phyloP scores from a whole-genome alignment of 169 alveolate species.

The Plasmodium vinckei region DNA sequence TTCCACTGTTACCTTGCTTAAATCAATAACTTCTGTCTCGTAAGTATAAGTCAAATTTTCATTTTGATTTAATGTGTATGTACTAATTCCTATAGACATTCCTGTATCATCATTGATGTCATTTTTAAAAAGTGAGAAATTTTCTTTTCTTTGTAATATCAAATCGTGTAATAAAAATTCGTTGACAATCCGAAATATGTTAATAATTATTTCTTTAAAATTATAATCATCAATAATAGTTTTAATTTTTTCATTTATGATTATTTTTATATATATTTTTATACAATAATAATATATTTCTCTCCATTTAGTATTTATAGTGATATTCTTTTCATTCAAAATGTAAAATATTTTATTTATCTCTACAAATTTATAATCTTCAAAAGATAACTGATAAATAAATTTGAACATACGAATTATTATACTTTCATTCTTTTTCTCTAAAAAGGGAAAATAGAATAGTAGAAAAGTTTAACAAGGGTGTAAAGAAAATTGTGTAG shows the following conservation, averaged over 20 bases:
- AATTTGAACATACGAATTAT: constrained; percentile 34
- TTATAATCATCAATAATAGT: constrained; percentile 27
- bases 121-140: not conserved
- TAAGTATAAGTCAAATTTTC: not conserved
- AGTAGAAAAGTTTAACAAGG: not conserved
- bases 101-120: not conserved
- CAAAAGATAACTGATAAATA: constrained; percentile 45
- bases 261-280: constrained; percentile 52
- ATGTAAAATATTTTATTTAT: constrained; percentile 65
- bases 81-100: no score
- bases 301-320: constrained; percentile 53
- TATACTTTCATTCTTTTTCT: constrained; percentile 38
- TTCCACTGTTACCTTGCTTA: constrained; percentile 48
- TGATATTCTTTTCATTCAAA: constrained; percentile 30
- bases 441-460: constrained; percentile 9
- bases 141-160: constrained; percentile 25
- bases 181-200: constrained; percentile 40
- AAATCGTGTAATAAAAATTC: constrained; percentile 26
- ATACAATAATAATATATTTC: constrained; percentile 62
- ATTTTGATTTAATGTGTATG: not conserved
- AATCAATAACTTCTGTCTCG: constrained; percentile 6
- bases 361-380: constrained; percentile 45
- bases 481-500: not conserved
- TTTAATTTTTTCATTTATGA: constrained; percentile 35
- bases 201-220: constrained; percentile 25